Conservation (phyloP, 495 filamentous ascomycete genomes). For the Pyrenula aspistea region DNA sequence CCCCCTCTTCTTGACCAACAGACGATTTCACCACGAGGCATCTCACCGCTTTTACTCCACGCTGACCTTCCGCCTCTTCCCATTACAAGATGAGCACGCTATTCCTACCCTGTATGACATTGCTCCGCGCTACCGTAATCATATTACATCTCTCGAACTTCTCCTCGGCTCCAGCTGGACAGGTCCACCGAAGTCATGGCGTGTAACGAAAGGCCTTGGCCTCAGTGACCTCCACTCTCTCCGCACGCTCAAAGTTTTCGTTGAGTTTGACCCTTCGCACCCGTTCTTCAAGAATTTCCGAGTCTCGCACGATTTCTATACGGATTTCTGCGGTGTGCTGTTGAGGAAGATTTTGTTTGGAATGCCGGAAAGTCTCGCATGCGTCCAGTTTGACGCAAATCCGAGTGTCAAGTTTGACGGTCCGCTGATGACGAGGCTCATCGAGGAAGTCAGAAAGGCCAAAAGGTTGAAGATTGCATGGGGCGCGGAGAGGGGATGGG, state of each 20-base stretch:
- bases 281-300: conserved; percentile 64
- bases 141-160: conserved; percentile 58
- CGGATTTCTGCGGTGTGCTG: conserved; percentile 51
- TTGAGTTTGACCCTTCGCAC: conserved; percentile 68
- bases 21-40: conserved; percentile 58
- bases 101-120: conserved; percentile 33
- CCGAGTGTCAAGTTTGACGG: conserved; percentile 56
- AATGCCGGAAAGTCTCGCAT: conserved; percentile 42
- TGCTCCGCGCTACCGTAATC: conserved; percentile 49
- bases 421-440: conserved; percentile 55
- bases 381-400: conserved; percentile 67
- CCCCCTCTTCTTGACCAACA: conserved; percentile 49
- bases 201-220: conserved; percentile 51
- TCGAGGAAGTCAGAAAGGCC: conserved; percentile 37
- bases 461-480: conserved; percentile 44
- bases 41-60: conserved; percentile 61
- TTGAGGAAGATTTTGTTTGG: conserved; percentile 44
- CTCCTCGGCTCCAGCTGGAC: conserved; percentile 75
- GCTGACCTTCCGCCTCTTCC: conserved; percentile 69
- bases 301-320: conserved; percentile 57
- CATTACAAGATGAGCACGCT: conserved; percentile 56
- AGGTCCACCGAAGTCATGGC: conserved; percentile 61
- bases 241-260: conserved; percentile 57
- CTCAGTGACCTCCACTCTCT: conserved; percentile 50
- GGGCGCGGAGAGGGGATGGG: conserved; percentile 62